Percentiles rank a stretch among this genome's conserved stretches.
These are phyloP conservation scores for Salinomyces thailandicus DNA, from an alignment of 2,329 filamentous ascomycete genomes.

Conservation along the genomic window DNA sequence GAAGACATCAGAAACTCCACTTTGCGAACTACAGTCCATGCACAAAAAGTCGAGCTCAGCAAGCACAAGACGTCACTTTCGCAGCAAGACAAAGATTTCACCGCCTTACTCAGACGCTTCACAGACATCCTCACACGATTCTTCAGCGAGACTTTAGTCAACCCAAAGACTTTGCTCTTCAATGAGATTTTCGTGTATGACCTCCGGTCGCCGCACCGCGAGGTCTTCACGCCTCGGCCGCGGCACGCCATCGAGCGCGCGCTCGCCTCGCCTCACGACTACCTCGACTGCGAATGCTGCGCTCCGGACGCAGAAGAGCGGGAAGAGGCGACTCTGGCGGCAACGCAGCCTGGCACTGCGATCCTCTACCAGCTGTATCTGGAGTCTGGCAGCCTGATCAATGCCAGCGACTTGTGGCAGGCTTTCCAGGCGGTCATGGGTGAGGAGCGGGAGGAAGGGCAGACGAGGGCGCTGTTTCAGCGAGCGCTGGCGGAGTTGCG, in stretches of 20 bases:
- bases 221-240: constrained; percentile 67
- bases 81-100: constrained; percentile 60
- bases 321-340: constrained; percentile 40
- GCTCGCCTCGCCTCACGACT: constrained; percentile 62
- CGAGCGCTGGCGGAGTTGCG: constrained; percentile 73
- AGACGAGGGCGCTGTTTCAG: constrained; percentile 62
- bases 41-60: constrained; percentile 70
- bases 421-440: constrained; percentile 59
- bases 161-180: constrained; percentile 46
- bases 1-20: constrained; percentile 62
- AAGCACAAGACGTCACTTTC: constrained; percentile 62
- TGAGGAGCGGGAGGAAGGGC: constrained; percentile 30
- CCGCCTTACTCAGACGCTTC: constrained; percentile 50
- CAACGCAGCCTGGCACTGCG: constrained; percentile 58
- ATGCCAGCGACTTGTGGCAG: constrained; percentile 68
- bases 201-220: constrained; percentile 54
- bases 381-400: constrained; percentile 66
- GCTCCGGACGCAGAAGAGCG: constrained; percentile 28
- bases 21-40: constrained; percentile 65
- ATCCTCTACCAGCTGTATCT: constrained; percentile 70
- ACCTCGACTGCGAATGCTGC: constrained; percentile 64
- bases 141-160: constrained; percentile 37
- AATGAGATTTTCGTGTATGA: constrained; percentile 71
- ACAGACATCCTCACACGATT: constrained; percentile 41
- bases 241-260: constrained; percentile 60